Evolutionary conservation across 768 basidiomycete species (phyloP), one percentile per base, ranked within the genome.

Genomic region (Hemileccinum impolitum): DNA sequence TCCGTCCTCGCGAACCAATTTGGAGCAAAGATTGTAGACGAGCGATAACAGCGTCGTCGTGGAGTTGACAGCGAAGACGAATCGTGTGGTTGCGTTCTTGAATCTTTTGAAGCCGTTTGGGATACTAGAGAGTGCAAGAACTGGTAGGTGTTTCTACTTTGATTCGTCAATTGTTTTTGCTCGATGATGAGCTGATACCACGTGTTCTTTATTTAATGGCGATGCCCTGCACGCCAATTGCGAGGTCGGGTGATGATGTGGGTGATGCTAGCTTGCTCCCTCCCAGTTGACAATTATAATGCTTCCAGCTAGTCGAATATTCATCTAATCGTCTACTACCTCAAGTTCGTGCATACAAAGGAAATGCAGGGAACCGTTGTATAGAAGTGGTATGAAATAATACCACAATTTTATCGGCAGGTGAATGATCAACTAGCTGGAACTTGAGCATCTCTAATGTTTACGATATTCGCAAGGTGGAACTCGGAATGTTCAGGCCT

Each of bases 181-280:
- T n/a, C 23, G 23, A 23, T 14, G 6, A 15, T 28, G 38, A 25
- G n/a, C 15, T 19, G 28, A 50, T 13, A 0, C 8, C 2, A 10
- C 14, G 2, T 34, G 14, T 32, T 31, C n/a, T 25, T 23, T 30
- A 6, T 63, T 72, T 90, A 32, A 99, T 99, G 95, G 94, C 90
- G 6, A 96, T 99, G 90, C 96, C 96, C 4, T 82, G 96, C 52
- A 96, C 96, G 6, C 94, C 95, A 3, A 88, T 98, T 61, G 66
- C 79, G 14, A 72, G 76, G 45, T 68, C 74, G 21, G 60, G 69
- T 1, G 82, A 83, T 6, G 82, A 83, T 6, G 82, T 82, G 13
- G 85, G 82, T 13, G 74, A 76, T 65, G 86, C 92, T 6, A 93
- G 87, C 59, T 74, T 96, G 36, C 84, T 99, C 4, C 96, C 96